These are phyloP conservation scores for Fraxinus sp. DNA, from an alignment of 305 asterid genomes.

Conservation along the genomic window DNA sequence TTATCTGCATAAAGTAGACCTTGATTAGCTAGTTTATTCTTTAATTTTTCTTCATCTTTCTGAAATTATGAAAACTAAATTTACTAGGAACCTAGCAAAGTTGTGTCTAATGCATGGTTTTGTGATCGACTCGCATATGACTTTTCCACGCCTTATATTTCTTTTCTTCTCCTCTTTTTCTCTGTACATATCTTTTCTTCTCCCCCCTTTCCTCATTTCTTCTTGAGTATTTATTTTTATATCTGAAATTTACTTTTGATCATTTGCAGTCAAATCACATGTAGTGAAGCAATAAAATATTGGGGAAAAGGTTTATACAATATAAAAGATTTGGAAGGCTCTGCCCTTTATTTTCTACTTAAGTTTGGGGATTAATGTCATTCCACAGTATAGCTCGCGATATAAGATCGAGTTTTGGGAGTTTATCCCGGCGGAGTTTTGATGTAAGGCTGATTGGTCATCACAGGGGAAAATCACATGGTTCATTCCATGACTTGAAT, in stretches of 20 bases:
- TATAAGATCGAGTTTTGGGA: slow-evolving; percentile 80
- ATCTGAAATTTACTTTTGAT: slow-evolving; percentile 23
- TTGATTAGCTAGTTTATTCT: slow-evolving; percentile 18
- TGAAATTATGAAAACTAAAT: slow-evolving; percentile 28
- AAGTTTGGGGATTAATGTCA: slow-evolving; percentile 53
- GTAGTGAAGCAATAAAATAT: background rate
- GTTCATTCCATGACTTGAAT: slow-evolving; percentile 62
- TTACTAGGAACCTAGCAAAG: slow-evolving; percentile 31
- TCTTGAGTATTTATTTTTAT: slow-evolving; percentile 13
- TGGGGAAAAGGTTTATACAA: slow-evolving; percentile 10
- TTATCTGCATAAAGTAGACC: slow-evolving; percentile 18
- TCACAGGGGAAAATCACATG: slow-evolving; percentile 74
- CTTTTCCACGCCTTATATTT: slow-evolving; percentile 10
- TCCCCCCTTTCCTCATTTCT: slow-evolving; percentile 13
- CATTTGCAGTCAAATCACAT: slow-evolving; percentile 28
- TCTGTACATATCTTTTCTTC: slow-evolving; percentile 30
- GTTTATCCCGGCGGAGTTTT: slow-evolving; percentile 80
- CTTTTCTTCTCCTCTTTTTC: slow-evolving; percentile 30
- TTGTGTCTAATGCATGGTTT: slow-evolving; percentile 22
- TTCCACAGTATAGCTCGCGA: slow-evolving; percentile 91
- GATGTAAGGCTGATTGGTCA: slow-evolving; percentile 70
- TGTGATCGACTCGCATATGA: slow-evolving; percentile 16
- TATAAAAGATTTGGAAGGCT: slow-evolving; percentile 19
- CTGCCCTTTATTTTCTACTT: slow-evolving; percentile 23
- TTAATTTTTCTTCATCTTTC: slow-evolving; percentile 26